Evolutionary conservation across 805 yeast species (phyloP).

Genomic region (Sugiyamaella floridensis): DNA sequence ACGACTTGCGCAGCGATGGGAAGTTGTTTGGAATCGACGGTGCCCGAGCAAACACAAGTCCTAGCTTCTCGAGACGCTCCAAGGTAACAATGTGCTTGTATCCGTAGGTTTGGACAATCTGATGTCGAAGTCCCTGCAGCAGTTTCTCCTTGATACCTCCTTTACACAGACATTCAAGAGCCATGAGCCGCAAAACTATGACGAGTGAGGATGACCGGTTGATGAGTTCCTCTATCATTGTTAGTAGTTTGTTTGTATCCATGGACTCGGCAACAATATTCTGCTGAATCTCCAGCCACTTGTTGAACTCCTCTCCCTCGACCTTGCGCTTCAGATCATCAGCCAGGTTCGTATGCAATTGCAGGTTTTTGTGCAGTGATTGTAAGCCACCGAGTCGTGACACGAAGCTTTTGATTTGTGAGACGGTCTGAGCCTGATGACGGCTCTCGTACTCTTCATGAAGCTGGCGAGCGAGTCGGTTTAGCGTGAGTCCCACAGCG

Average conservation of each 20-base stretch:
- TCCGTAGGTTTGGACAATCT: constrained; percentile 61
- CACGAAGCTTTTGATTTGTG: constrained; percentile 67
- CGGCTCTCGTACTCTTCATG: constrained; percentile 61
- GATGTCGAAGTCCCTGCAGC: constrained; percentile 46
- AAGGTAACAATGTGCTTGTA: constrained; percentile 42
- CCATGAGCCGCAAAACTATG: constrained; percentile 46
- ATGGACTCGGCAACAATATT: constrained; percentile 53
- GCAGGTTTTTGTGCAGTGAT: constrained; percentile 56
- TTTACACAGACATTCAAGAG: constrained; percentile 54
- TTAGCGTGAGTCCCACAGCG: constrained; percentile 66
- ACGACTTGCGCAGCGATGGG: constrained; percentile 43
- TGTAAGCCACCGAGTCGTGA: constrained; percentile 62
- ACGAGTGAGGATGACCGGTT: constrained; percentile 37
- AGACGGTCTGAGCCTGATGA: constrained; percentile 49
- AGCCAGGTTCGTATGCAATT: constrained; percentile 68
- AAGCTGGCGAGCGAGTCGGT: constrained; percentile 59
- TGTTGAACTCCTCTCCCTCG: constrained; percentile 28
- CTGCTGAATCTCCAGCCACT: constrained; percentile 38
- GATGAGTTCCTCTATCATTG: constrained; percentile 44
- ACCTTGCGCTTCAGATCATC: constrained; percentile 52
- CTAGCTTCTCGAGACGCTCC: constrained; percentile 43
- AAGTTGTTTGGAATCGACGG: constrained; percentile 23
- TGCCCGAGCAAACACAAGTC: constrained; percentile 37
- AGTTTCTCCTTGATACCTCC: constrained; percentile 67
- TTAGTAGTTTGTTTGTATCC: constrained; percentile 34